Evolutionary conservation across 345 rosid species (phyloP).

Genomic region (Syzygium jambos): DNA sequence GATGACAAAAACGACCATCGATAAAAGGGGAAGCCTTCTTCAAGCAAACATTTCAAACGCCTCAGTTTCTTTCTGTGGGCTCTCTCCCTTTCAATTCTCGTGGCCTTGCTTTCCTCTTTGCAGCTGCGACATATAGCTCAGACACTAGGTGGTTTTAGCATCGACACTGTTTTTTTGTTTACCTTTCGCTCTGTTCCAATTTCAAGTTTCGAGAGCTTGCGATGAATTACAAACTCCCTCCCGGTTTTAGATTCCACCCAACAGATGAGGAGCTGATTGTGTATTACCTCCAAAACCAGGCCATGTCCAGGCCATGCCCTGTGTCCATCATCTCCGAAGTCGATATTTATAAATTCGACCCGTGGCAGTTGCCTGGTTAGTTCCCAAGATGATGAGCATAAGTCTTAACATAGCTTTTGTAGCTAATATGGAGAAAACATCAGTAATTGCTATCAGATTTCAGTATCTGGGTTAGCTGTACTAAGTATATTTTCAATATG

Average conservation of each 20-base stretch:
- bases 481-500: not conserved
- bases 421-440: not conserved
- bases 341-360: slow-evolving; percentile 85
- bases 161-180: not conserved
- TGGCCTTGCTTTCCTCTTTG: not conserved
- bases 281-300: slow-evolving; percentile 71
- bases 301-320: slow-evolving; percentile 65
- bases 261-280: slow-evolving; percentile 84
- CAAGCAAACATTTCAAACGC: slow-evolving; percentile 63
- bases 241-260: slow-evolving; percentile 91
- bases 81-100: not conserved
- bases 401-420: not conserved
- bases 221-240: slow-evolving; percentile 35
- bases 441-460: not conserved
- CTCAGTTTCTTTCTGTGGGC: not conserved
- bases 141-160: not conserved
- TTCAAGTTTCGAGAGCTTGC: not conserved
- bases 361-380: slow-evolving; percentile 89
- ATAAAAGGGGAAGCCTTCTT: slow-evolving; percentile 42
- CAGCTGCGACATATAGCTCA: not conserved
- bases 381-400: not conserved
- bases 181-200: not conserved
- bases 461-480: not conserved
- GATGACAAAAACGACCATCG: slow-evolving; percentile 24
- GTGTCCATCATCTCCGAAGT: slow-evolving; percentile 78